A percentile compares a stretch with the other conserved stretches of the same genome.
These are phyloP conservation scores for Sophora flavescens DNA, from an alignment of 306 rosid species.

Conservation along the genomic window DNA sequence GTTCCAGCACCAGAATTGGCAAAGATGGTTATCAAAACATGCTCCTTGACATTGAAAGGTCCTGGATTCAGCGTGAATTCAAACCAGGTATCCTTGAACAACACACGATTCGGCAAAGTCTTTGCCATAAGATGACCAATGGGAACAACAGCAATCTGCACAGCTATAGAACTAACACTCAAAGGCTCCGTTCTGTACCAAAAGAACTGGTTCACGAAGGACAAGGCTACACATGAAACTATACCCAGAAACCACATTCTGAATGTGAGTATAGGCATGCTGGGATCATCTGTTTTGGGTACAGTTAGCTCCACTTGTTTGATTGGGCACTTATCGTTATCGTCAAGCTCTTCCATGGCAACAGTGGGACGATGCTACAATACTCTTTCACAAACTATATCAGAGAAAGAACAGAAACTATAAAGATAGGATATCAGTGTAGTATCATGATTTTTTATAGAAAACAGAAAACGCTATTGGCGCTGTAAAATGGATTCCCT, in stretches of 20 bases:
- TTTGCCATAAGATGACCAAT: constrained; percentile 84
- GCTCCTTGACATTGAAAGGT: constrained; percentile 86
- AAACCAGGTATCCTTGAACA: constrained; percentile 59
- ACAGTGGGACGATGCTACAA: constrained; percentile 7
- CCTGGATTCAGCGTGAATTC: constrained; percentile 84
- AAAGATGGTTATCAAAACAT: constrained; percentile 86
- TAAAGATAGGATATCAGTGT: too few relatives aligned
- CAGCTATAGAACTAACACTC: constrained; percentile 66
- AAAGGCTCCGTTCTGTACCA: constrained; percentile 89
- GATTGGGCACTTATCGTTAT: constrained; percentile 48
- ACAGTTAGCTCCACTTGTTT: constrained; percentile 82
- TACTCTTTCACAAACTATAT: too few relatives aligned
- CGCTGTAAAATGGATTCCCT: too few relatives aligned
- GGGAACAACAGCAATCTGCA: constrained; percentile 95
- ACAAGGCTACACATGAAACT: constrained; percentile 65
- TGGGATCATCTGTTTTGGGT: constrained; percentile 80
- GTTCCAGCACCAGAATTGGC: constrained; percentile 81
- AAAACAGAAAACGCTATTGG: too few relatives aligned
- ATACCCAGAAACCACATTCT: constrained; percentile 89
- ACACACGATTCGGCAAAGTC: constrained; percentile 56
- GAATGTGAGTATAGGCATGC: constrained; percentile 69
- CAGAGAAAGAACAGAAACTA: too few relatives aligned
- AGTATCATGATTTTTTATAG: too few relatives aligned
- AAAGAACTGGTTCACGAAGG: constrained; percentile 90
- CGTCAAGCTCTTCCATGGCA: too few relatives aligned